phyloP scores from a whole-genome alignment of 306 rosid genomes.

The Clitoria ternatea region DNA sequence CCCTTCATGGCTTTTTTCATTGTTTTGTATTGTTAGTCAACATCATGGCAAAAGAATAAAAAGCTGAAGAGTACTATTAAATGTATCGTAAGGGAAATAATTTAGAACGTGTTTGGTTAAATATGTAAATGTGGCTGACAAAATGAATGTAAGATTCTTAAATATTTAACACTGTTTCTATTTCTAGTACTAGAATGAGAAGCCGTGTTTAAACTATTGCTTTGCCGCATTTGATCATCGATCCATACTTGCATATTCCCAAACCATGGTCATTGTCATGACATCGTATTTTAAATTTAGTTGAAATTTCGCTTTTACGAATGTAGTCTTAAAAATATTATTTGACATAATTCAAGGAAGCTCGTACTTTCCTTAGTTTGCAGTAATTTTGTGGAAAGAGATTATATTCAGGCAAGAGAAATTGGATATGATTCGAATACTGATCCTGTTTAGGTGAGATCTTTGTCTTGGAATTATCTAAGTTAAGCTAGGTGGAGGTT shows the following conservation, averaged over 20 bases:
- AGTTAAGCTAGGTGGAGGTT: no score
- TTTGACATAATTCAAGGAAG: no score
- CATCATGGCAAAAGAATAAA: background rate
- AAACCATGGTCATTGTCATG: background rate
- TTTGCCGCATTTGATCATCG: background rate
- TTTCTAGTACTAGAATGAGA: background rate
- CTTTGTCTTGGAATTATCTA: no score
- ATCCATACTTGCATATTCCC: background rate
- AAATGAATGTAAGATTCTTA: background rate
- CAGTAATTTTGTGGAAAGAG: no score
- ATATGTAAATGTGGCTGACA: background rate
- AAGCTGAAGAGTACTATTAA: background rate
- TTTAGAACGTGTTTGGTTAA: background rate
- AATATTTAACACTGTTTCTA: background rate
- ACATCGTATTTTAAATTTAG: background rate
- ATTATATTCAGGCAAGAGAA: no score
- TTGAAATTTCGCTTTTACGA: background rate
- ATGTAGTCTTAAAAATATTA: background rate
- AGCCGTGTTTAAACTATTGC: background rate
- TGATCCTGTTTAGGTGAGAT: no score
- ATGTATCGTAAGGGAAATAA: background rate
- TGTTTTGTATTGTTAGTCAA: background rate
- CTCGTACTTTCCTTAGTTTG: no score
- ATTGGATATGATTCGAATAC: no score
- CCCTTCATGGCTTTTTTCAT: background rate